A percentile compares a stretch with the other conserved stretches of the same genome.
Evolutionary conservation across 306 rosid genomes (phyloP).

Genomic region (Castanea mollissima): DNA sequence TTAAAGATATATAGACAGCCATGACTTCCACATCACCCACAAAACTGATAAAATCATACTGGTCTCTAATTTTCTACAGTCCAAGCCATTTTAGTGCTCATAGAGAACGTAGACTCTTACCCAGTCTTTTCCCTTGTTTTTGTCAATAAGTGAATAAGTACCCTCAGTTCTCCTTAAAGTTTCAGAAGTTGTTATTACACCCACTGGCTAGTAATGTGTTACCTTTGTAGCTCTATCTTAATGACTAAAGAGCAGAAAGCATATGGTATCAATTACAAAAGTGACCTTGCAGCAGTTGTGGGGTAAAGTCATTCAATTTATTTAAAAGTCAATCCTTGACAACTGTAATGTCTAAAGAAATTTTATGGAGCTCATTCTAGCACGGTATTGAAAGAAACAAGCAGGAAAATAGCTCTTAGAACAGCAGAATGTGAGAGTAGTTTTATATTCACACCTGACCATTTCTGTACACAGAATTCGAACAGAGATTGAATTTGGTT

Average conservation of each 20-base stretch:
- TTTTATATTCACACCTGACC: constrained; percentile 61
- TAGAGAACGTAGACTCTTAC: background rate
- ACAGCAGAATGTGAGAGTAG: constrained; percentile 11
- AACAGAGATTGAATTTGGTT: constrained; percentile 87
- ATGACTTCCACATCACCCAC: too few relatives aligned
- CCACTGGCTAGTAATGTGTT: background rate
- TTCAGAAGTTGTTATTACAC: background rate
- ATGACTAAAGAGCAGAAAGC: background rate
- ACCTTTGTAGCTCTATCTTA: background rate
- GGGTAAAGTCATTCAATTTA: background rate
- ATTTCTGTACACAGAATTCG: constrained; percentile 81
- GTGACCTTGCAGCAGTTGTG: background rate
- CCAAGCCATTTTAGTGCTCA: background rate
- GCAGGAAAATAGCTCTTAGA: constrained; percentile 3
- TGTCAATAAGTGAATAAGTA: background rate
- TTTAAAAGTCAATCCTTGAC: constrained; percentile 20
- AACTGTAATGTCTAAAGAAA: constrained; percentile 9
- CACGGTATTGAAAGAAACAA: constrained; percentile 6
- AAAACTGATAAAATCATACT: too few relatives aligned
- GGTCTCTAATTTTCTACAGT: background rate
- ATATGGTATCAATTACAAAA: background rate
- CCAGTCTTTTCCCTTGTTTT: background rate
- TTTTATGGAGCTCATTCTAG: constrained; percentile 16
- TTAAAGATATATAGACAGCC: too few relatives aligned
- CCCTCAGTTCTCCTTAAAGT: background rate